Evolutionary conservation across 257 asterid species (phyloP), one percentile per base, ranked within the genome.

Genomic region (Nicotiana tomentosiformis): DNA sequence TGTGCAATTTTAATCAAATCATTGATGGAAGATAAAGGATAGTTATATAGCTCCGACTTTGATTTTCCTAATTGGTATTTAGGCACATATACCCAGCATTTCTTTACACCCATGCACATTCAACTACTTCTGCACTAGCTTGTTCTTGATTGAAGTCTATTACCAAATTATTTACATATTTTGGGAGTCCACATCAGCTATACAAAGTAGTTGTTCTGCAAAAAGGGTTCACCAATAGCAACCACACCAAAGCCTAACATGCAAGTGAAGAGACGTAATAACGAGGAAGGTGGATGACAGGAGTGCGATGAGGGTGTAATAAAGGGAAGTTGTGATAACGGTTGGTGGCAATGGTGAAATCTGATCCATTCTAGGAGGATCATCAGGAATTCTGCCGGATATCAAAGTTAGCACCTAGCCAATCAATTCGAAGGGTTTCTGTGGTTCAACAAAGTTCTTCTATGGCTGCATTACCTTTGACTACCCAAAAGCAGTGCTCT

Each of bases 51-150:
- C 35, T 70, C 35, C 60, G 60, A 5, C 49, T 43, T 10, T 39
- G 49, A 43, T 43, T 20, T 20, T 10, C 77, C 77, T 18, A n/a
- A 32, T 2, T n/a, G 57, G 77, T 69, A 69, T 69, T 39, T 18
- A 2, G 57, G 57, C 18, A 39, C 55, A 53, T 30, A 55, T 56
- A 56, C 2, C 20, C n/a, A 39, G 0, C 57, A 69, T 69, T 10
- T 69, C 18, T 69, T 69, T 18, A 17, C 53, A 10, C 10, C 32
- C 2, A 0, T 4, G 18, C 77, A 69, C 56, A 1, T 37, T 5
- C 78, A 70, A 70, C 78, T n/a, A 70, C 11, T 69, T 69, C 18
- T 39, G 58, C 57, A 39, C 58, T 70, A 70, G 14, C 78, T 70
- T 70, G 60, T 70, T 43, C n/a, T 70, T 70, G 37, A 43, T 43